A percentile compares a stretch with the other conserved stretches of the same genome.
Conservation (phyloP, 805 yeast genomes). For the Yamadazyma sp. region DNA sequence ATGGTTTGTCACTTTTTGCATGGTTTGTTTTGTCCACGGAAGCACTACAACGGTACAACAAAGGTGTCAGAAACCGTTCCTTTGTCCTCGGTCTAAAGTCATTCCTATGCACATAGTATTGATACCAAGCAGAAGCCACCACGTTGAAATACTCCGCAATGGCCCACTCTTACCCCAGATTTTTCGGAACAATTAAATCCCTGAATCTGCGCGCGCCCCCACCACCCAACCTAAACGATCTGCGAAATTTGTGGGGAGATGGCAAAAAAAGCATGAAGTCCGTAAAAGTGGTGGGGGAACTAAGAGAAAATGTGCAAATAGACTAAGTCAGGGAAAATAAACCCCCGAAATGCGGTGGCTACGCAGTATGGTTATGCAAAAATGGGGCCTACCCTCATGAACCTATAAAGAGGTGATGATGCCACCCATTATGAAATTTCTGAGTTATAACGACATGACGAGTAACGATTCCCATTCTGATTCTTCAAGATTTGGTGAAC, state of each 20-base stretch:
- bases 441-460: not conserved
- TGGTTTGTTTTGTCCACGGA: no score
- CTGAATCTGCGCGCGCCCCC: constrained; percentile 1
- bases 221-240: not conserved
- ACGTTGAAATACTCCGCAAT: not conserved
- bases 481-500: constrained; percentile 3
- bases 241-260: constrained; percentile 1
- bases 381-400: not conserved
- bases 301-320: not conserved
- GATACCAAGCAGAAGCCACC: no score
- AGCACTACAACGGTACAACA: no score
- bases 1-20: no score
- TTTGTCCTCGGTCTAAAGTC: no score
- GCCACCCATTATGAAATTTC: not conserved
- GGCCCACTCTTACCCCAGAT: constrained; percentile 2
- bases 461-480: not conserved
- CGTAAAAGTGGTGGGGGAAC: constrained; percentile 1
- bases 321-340: not conserved
- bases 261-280: not conserved
- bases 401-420: constrained; percentile 1
- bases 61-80: no score
- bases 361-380: not conserved
- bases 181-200: constrained; percentile 1
- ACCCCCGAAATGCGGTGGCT: constrained; percentile 1
- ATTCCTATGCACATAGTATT: not conserved